Base-by-base conservation (phyloP, 2,329 filamentous ascomycete species). In the Alternaria angustiovoidea region DNA sequence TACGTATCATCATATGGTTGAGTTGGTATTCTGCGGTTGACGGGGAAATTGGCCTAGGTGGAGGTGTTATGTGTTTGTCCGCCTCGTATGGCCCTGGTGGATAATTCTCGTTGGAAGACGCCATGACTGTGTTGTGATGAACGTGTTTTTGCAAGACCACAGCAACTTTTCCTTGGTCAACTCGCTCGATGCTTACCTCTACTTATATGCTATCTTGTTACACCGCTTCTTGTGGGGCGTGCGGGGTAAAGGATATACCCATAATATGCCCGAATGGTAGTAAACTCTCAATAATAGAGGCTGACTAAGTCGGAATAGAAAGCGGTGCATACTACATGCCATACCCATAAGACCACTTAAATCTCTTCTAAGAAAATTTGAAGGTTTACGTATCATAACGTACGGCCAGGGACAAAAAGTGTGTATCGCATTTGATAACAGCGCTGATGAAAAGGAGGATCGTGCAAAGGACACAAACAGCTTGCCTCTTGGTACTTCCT, bases 1-100 rank as follows among this genome's bases (percentile, higher is more conserved):
- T 75, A 12, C 75, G 68, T 2, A 76, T 62, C 75, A 77, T 77
- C 0, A 76, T 60, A 52, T 78, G 75, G 38, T 78, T 77, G 14
- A 75, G 64, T 14, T 67, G 67, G 54, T 66, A 76, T 39, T 61
- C 59, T n/a, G 64, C 54, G 18, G 71, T 75, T 7, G 67, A 55
- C 18, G 73, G 73, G 3, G 73, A 75, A 6, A 46, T 18, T 1
- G 71, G 66, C 2, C 71, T 70, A 8, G 70, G 64, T 24, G 70
- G 71, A 3, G 70, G 70, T 16, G 70, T 57, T 28, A 75, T 67
- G 53, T 74, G 73, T 51, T 68, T 42, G 28, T 68, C 71, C 1
- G 48, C 28, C 6, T 63, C 32, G 36, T 73, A 71, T 5, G 72
- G 72, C 1, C 65, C 64, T 0, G 57, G 18, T 3, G 70, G 69